Conservation (phyloP, 2,329 filamentous ascomycete species). For the Scopulariopsis brevicaulis region DNA sequence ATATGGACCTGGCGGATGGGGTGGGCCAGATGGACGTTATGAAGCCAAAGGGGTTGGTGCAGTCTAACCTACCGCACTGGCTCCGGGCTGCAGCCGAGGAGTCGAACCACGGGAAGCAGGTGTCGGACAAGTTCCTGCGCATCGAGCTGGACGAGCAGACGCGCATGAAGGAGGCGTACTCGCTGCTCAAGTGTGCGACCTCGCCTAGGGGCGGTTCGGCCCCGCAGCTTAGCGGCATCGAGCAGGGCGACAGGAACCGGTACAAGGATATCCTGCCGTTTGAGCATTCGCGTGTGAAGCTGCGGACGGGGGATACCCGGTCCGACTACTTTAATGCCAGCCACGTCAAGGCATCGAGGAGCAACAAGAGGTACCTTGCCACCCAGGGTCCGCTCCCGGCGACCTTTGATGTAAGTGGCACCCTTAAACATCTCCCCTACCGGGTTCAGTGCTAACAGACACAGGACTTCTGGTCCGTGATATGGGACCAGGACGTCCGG, state of each 20-base stretch:
- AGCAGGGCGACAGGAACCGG: constrained; percentile 89
- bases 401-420: constrained; percentile 66
- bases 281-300: constrained; percentile 78
- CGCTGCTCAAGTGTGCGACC: constrained; percentile 31
- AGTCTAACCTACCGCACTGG: constrained; percentile 60
- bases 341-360: constrained; percentile 66
- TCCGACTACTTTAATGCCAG: constrained; percentile 98
- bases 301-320: constrained; percentile 45
- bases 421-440: neutral
- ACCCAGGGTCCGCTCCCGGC: constrained; percentile 87
- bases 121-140: constrained; percentile 71
- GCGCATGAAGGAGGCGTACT: constrained; percentile 76
- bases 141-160: constrained; percentile 81
- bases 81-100: constrained; percentile 55
- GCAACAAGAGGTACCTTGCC: constrained; percentile 89
- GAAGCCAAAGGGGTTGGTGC: constrained; percentile 31
- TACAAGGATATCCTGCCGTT: constrained; percentile 98
- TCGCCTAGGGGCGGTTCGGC: constrained; percentile 12
- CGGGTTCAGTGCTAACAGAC: neutral
- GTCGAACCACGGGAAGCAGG: constrained; percentile 63
- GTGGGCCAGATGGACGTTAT: constrained; percentile 68
- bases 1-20: constrained; percentile 87
- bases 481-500: constrained; percentile 94
- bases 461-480: constrained; percentile 93
- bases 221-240: constrained; percentile 79